A percentile compares a stretch with the other conserved stretches of the same genome.
These are phyloP conservation scores for Solanum hybrid DNA, from an alignment of 305 asterid genomes.

Conservation along the genomic window DNA sequence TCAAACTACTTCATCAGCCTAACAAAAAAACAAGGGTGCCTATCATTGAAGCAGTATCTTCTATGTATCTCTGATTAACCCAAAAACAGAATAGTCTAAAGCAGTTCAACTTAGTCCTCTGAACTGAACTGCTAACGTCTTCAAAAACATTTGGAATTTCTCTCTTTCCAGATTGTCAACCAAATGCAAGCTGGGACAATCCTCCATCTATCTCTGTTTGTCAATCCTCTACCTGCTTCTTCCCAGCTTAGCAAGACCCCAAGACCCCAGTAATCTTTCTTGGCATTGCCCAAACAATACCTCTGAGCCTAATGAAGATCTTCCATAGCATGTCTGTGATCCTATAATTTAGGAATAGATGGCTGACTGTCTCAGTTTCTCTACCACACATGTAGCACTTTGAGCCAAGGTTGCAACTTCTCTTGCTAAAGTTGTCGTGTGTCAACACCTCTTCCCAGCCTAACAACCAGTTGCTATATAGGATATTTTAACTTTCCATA, in stretches of 20 bases:
- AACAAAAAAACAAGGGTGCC: not conserved
- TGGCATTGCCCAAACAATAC: not conserved
- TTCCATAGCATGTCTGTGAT: not conserved
- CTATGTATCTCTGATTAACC: not conserved
- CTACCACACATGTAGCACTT: not conserved
- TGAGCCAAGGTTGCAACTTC: not conserved
- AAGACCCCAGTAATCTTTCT: not conserved
- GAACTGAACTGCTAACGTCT: not conserved
- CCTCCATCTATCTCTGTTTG: not conserved
- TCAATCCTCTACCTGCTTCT: not conserved
- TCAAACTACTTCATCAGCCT: not conserved
- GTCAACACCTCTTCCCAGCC: not conserved
- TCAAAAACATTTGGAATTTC: not conserved
- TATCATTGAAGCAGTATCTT: not conserved
- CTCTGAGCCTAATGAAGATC: not conserved
- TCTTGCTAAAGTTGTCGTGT: not conserved
- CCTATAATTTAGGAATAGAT: not conserved
- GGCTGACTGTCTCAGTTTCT: not conserved
- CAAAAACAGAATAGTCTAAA: not conserved
- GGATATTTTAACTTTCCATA: not conserved
- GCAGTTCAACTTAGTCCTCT: not conserved
- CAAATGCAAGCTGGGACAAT: not conserved
- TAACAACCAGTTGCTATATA: not conserved
- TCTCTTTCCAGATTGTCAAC: not conserved
- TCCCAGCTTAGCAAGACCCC: not conserved